phyloP scores from a whole-genome alignment of 1,284 basidiomycete species.

The Naganishia sp. region DNA sequence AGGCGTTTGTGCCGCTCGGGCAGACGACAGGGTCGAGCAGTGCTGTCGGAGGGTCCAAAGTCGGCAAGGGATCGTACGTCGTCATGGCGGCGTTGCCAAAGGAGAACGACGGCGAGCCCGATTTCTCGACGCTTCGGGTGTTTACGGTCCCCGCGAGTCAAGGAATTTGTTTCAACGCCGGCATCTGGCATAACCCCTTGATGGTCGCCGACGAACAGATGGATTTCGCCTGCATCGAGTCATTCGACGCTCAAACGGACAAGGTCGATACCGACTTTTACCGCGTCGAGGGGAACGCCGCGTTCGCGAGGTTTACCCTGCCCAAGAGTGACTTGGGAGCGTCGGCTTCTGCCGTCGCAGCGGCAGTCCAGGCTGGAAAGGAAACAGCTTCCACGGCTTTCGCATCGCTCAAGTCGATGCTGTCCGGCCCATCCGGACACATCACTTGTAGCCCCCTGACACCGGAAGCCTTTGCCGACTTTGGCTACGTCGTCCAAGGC shows the following conservation, averaged over 20 bases:
- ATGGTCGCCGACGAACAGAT: conserved; percentile 70
- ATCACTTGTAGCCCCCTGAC: conserved; percentile 45
- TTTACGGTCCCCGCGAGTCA: conserved; percentile 77
- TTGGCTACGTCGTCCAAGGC: conserved; percentile 76
- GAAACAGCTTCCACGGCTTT: conserved; percentile 21
- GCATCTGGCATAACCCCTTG: conserved; percentile 90
- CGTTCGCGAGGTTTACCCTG: conserved; percentile 21
- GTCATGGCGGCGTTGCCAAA: conserved; percentile 80
- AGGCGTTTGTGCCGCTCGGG: conserved; percentile 82
- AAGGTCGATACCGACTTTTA: conserved; percentile 27
- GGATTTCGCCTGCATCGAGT: conserved; percentile 18
- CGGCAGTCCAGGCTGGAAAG: conserved; percentile 11
- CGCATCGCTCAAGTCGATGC: conserved; percentile 28
- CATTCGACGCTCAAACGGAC: conserved; percentile 18
- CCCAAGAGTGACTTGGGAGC: conserved; percentile 22
- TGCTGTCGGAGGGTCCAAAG: conserved; percentile 43
- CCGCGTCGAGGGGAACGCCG: conserved; percentile 1
- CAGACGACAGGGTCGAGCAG: conserved; percentile 29
- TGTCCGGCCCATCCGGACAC: conserved; percentile 16
- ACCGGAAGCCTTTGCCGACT: conserved; percentile 73
- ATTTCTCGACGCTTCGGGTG: conserved; percentile 70
- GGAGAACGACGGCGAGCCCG: conserved; percentile 67
- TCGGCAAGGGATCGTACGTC: conserved; percentile 59
- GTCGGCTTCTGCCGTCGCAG: conserved; percentile 32
- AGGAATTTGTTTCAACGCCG: conserved; percentile 77